These are phyloP conservation scores for Pichia insulana DNA, from an alignment of 805 yeast genomes.

Conservation along the genomic window DNA sequence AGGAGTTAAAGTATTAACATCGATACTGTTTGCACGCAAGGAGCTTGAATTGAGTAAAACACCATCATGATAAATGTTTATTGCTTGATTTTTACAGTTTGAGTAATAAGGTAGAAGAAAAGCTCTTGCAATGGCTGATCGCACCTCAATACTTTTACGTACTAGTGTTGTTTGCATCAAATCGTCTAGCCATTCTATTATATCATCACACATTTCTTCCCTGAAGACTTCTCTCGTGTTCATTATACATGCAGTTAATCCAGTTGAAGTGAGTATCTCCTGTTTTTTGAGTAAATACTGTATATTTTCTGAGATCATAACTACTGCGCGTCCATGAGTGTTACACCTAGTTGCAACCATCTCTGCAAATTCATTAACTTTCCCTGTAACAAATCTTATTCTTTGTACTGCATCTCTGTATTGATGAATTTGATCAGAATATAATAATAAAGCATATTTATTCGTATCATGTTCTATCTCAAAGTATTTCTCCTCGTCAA, in stretches of 20 bases:
- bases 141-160: slow-evolving; percentile 37
- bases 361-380: slow-evolving; percentile 53
- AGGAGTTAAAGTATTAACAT: slow-evolving; percentile 22
- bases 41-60: slow-evolving; percentile 19
- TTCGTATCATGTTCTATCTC: slow-evolving; percentile 36
- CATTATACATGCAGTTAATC: slow-evolving; percentile 57
- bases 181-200: slow-evolving; percentile 56
- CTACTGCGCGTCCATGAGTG: slow-evolving; percentile 58
- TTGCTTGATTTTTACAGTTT: slow-evolving; percentile 31
- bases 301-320: slow-evolving; percentile 47
- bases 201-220: slow-evolving; percentile 73
- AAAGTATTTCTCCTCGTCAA: slow-evolving; percentile 34
- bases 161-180: slow-evolving; percentile 46
- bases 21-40: slow-evolving; percentile 6
- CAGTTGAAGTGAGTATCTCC: slow-evolving; percentile 49
- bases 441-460: slow-evolving; percentile 49
- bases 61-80: slow-evolving; percentile 23
- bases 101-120: slow-evolving; percentile 54
- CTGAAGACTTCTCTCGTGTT: slow-evolving; percentile 62
- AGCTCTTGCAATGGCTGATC: slow-evolving; percentile 46
- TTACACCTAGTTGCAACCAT: slow-evolving; percentile 66
- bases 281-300: slow-evolving; percentile 45
- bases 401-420: slow-evolving; percentile 64
- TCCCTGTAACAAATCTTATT: slow-evolving; percentile 54
- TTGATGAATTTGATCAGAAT: slow-evolving; percentile 76